Evolutionary conservation across 2,329 filamentous ascomycete species (phyloP).

Genomic region (Fusarium sacchari): DNA sequence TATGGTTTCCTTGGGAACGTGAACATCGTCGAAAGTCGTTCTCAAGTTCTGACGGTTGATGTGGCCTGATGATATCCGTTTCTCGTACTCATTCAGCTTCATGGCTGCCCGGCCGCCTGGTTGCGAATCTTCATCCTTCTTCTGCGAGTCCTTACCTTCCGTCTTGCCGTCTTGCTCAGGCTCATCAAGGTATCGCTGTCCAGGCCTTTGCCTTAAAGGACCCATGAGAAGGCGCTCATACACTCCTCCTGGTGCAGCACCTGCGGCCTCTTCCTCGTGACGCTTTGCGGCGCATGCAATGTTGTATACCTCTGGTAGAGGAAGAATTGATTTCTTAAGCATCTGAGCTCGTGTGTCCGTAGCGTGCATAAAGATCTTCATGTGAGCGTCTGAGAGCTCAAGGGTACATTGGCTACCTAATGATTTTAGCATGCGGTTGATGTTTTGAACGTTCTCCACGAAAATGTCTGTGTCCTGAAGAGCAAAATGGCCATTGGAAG

Average conservation of each 20-base stretch:
- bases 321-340: constrained; percentile 50
- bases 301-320: constrained; percentile 53
- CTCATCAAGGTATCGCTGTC: constrained; percentile 46
- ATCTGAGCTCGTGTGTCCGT: constrained; percentile 43
- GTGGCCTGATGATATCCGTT: constrained; percentile 82
- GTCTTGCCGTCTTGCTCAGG: constrained; percentile 40
- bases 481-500: constrained; percentile 34
- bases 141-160: constrained; percentile 42
- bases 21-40: constrained; percentile 88
- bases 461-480: constrained; percentile 54
- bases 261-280: constrained; percentile 34
- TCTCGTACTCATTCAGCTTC: constrained; percentile 80
- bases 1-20: constrained; percentile 83
- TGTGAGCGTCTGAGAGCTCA: constrained; percentile 37
- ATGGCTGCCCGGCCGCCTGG: constrained; percentile 37
- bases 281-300: constrained; percentile 49
- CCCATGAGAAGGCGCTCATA: constrained; percentile 48
- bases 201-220: constrained; percentile 46
- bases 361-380: constrained; percentile 43
- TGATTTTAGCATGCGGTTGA: constrained; percentile 58
- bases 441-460: constrained; percentile 58
- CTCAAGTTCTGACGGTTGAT: constrained; percentile 83
- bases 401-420: constrained; percentile 45
- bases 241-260: constrained; percentile 41
- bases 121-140: constrained; percentile 46